phyloP scores from a whole-genome alignment of 73 alveolate species.

The Symbiodinium pilosum region DNA sequence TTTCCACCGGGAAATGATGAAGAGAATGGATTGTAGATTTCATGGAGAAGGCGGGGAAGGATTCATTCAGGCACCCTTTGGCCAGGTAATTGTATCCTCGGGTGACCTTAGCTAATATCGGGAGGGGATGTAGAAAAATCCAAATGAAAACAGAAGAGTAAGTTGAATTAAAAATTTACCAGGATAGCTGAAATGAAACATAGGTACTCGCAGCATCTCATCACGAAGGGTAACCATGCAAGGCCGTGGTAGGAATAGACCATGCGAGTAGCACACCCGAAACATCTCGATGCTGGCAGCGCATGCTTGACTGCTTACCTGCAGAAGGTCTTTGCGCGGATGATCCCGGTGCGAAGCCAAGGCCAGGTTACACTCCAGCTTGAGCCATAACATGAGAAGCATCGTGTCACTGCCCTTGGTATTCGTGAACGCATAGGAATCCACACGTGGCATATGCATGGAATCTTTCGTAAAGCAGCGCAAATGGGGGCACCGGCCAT shows the following conservation, averaged over 20 bases:
- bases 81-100: not conserved
- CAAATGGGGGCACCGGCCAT: not conserved
- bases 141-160: too few relatives aligned
- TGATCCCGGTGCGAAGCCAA: not conserved
- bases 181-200: too few relatives aligned
- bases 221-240: not conserved
- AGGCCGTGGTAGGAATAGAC: not conserved
- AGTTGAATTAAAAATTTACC: too few relatives aligned
- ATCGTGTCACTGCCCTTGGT: not conserved
- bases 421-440: not conserved
- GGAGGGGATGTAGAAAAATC: too few relatives aligned
- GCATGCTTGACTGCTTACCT: not conserved
- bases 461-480: not conserved
- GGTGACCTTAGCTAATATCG: too few relatives aligned
- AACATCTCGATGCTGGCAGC: not conserved
- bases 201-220: not conserved
- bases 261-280: not conserved
- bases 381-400: not conserved
- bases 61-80: not conserved
- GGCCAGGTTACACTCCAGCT: not conserved
- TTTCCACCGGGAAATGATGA: not conserved
- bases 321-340: not conserved
- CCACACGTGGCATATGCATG: not conserved
- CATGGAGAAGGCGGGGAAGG: not conserved
- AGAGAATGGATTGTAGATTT: not conserved